phyloP scores from a whole-genome alignment of 2,329 filamentous ascomycete genomes.

The Graphilbum ipis-grandicollis region DNA sequence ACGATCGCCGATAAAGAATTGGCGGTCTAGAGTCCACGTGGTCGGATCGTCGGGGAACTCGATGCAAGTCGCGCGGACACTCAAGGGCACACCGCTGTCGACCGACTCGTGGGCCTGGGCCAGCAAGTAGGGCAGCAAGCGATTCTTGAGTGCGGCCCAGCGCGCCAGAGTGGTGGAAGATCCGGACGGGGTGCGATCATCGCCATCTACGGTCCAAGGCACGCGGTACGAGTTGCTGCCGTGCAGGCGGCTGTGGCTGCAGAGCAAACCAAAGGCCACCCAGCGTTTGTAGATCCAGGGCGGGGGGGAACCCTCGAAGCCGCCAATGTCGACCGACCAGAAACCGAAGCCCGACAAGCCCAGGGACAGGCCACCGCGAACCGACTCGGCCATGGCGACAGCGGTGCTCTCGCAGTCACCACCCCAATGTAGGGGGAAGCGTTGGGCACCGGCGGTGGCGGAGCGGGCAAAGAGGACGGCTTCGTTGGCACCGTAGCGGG shows the following conservation, averaged over 20 bases:
- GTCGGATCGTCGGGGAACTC: constrained; percentile 58
- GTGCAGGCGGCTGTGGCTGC: constrained; percentile 52
- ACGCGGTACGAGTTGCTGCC: constrained; percentile 55
- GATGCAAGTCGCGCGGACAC: constrained; percentile 46
- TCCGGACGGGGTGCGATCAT: constrained; percentile 35
- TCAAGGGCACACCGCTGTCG: constrained; percentile 13
- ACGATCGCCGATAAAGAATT: constrained; percentile 55
- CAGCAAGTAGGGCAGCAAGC: constrained; percentile 34
- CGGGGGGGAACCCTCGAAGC: constrained; percentile 48
- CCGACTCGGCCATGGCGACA: constrained; percentile 52
- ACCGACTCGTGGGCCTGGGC: constrained; percentile 17
- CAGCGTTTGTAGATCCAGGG: constrained; percentile 61
- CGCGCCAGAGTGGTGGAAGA: constrained; percentile 31
- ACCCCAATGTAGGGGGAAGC: constrained; percentile 55
- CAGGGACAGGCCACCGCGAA: constrained; percentile 14
- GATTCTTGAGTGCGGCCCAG: constrained; percentile 31
- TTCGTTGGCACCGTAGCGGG: constrained; percentile 30
- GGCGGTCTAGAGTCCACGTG: constrained; percentile 47
- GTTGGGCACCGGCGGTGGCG: constrained; percentile 50
- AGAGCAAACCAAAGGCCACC: constrained; percentile 60
- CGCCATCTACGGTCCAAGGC: constrained; percentile 55
- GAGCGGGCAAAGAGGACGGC: constrained; percentile 50
- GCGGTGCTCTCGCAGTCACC: constrained; percentile 61
- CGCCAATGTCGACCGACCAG: constrained; percentile 16
- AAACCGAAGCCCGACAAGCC: constrained; percentile 14